These are phyloP conservation scores for Primulina tabacum DNA, from an alignment of 257 asterid genomes.

Conservation along the genomic window DNA sequence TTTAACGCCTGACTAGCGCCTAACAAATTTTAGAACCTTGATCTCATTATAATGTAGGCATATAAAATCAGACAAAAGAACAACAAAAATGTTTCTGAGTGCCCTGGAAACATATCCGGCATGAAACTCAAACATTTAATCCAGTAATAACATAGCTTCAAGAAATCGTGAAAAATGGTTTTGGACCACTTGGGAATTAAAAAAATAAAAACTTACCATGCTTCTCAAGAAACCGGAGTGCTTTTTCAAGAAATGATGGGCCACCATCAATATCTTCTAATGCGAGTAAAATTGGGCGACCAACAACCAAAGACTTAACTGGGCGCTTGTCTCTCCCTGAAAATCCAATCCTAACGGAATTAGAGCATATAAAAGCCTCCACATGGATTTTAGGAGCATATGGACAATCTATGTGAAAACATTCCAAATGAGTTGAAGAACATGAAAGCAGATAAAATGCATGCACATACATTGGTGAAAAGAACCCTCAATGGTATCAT, in stretches of 20 bases:
- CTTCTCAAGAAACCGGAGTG: slow-evolving; percentile 87
- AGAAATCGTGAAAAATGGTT: slow-evolving; percentile 21
- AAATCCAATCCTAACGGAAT: slow-evolving; percentile 27
- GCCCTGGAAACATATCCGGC: neutral
- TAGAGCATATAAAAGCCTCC: slow-evolving; percentile 15
- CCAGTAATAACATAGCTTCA: slow-evolving; percentile 7
- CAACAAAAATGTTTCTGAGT: slow-evolving; percentile 1
- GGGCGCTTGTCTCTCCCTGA: slow-evolving; percentile 92
- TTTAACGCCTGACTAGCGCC: no score
- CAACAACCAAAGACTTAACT: slow-evolving; percentile 86
- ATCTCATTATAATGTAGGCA: neutral
- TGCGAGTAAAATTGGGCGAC: slow-evolving; percentile 91
- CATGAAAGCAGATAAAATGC: slow-evolving; percentile 18
- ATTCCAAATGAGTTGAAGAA: slow-evolving; percentile 22
- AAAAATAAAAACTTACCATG: slow-evolving; percentile 48
- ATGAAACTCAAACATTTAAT: slow-evolving; percentile 8
- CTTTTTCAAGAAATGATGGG: slow-evolving; percentile 93
- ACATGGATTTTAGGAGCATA: slow-evolving; percentile 3
- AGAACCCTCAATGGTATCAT: slow-evolving; percentile 69
- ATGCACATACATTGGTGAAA: slow-evolving; percentile 69
- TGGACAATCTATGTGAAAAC: slow-evolving; percentile 9
- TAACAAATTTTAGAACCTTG: no score
- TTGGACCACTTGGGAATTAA: slow-evolving; percentile 16
- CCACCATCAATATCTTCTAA: slow-evolving; percentile 95
- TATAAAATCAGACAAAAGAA: slow-evolving; percentile 12